Conservation (phyloP, 1,139 yeast genomes). For the Yamadazyma triangularis region DNA sequence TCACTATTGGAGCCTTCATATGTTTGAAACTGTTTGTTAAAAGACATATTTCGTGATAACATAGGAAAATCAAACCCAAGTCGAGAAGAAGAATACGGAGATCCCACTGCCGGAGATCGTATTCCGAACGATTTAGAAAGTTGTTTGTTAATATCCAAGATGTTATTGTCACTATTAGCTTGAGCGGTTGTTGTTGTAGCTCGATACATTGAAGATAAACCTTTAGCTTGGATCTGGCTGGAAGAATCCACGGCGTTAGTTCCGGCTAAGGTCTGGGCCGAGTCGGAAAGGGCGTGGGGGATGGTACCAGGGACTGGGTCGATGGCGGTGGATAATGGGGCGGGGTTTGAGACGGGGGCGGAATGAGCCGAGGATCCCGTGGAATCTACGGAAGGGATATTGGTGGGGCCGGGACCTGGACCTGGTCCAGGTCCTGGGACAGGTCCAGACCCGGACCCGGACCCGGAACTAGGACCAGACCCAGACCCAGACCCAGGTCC, state of each 20-base stretch:
- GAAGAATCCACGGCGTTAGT: background rate
- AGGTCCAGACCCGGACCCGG: background rate
- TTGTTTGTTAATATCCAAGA: slow-evolving; percentile 13
- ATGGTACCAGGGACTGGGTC: background rate
- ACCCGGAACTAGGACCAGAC: background rate
- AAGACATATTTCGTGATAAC: slow-evolving; percentile 12
- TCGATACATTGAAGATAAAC: background rate
- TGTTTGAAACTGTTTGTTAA: slow-evolving; percentile 8
- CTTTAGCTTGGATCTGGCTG: background rate
- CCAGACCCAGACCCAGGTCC: too few relatives aligned
- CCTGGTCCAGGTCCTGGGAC: too few relatives aligned
- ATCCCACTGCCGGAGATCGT: slow-evolving; percentile 11
- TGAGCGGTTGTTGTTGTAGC: background rate
- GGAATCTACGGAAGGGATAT: background rate
- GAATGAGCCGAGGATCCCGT: background rate
- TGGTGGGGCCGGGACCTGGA: background rate
- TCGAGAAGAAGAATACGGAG: slow-evolving; percentile 12
- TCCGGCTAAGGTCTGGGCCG: too few relatives aligned
- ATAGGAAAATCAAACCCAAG: slow-evolving; percentile 11
- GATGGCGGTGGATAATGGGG: background rate
- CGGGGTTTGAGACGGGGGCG: background rate
- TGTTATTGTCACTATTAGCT: slow-evolving; percentile 2
- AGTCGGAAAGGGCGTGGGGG: slow-evolving; percentile 4
- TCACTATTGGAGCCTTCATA: background rate
- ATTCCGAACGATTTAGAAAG: slow-evolving; percentile 15